Conservation (phyloP, 805 yeast species). For the Ogataea salicorniae region DNA sequence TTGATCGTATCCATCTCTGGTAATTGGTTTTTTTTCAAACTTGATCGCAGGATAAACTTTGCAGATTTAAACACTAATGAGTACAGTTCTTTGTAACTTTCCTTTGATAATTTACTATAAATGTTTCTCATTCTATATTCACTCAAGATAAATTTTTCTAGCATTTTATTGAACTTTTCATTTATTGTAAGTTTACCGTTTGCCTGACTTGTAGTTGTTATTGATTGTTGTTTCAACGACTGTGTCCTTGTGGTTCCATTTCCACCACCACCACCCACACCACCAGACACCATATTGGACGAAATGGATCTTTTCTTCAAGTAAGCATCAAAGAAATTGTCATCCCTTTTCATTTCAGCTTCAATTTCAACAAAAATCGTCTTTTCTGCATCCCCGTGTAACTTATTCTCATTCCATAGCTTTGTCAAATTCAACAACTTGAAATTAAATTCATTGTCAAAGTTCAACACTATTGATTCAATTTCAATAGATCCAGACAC, state of each 20-base stretch:
- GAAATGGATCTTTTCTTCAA: slow-evolving; percentile 13
- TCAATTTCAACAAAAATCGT: slow-evolving; percentile 10
- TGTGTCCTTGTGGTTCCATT: background rate
- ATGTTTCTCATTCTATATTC: slow-evolving; percentile 34
- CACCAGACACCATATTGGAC: background rate
- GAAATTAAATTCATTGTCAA: slow-evolving; percentile 9
- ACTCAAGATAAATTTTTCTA: slow-evolving; percentile 31
- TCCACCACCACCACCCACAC: background rate
- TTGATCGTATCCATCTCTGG: slow-evolving; percentile 30
- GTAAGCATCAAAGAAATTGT: slow-evolving; percentile 18
- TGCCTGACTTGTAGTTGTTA: background rate
- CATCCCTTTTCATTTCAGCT: slow-evolving; percentile 11
- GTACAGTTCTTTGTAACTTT: slow-evolving; percentile 31
- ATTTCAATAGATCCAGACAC: slow-evolving; percentile 6
- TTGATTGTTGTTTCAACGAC: background rate
- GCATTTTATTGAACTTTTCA: slow-evolving; percentile 10
- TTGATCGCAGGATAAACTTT: slow-evolving; percentile 33
- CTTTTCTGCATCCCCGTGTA: slow-evolving; percentile 1
- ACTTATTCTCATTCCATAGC: slow-evolving; percentile 4
- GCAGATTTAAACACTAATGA: slow-evolving; percentile 33
- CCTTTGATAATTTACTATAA: slow-evolving; percentile 20
- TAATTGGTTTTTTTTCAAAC: slow-evolving; percentile 10
- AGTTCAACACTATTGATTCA: slow-evolving; percentile 9
- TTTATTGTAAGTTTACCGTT: background rate
- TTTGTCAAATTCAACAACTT: slow-evolving; percentile 5